Evolutionary conservation across 352 stramenopile species (phyloP).

Genomic region (Elongisporangium prolatum): DNA sequence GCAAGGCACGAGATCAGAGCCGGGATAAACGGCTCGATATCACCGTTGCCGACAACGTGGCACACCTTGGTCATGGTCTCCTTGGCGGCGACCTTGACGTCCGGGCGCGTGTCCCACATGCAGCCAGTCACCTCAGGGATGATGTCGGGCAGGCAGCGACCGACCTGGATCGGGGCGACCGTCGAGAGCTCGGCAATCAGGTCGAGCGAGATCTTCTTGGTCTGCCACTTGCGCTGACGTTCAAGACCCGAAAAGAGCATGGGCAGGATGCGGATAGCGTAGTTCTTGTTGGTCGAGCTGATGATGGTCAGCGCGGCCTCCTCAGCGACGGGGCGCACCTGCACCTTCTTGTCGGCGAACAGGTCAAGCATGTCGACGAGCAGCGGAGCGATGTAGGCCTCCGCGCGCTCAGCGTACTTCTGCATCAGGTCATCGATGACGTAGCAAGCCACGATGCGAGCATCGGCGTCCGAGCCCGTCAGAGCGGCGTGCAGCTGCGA

Average conservation of each 20-base stretch:
- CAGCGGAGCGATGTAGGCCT: slow-evolving; percentile 73
- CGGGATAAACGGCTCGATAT: slow-evolving; percentile 99
- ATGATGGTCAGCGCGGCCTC: slow-evolving; percentile 81
- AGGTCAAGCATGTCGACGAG: slow-evolving; percentile 69
- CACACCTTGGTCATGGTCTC: slow-evolving; percentile 94
- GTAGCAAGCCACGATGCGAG: slow-evolving; percentile 67
- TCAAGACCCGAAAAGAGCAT: slow-evolving; percentile 89
- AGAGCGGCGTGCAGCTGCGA: slow-evolving; percentile 63
- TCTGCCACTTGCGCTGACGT: slow-evolving; percentile 94
- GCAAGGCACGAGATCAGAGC: slow-evolving; percentile 96
- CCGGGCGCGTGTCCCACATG: slow-evolving; percentile 99
- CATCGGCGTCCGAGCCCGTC: slow-evolving; percentile 44
- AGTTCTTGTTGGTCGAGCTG: slow-evolving; percentile 84
- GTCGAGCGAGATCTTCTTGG: slow-evolving; percentile 95
- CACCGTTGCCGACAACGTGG: slow-evolving; percentile 97
- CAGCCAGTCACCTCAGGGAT: slow-evolving; percentile 97
- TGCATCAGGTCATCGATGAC: slow-evolving; percentile 83
- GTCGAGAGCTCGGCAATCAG: slow-evolving; percentile 91
- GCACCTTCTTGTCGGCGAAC: slow-evolving; percentile 82
- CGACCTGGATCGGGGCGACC: slow-evolving; percentile 93
- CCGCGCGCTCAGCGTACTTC: slow-evolving; percentile 77
- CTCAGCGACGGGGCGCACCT: slow-evolving; percentile 57
- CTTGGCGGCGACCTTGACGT: slow-evolving; percentile 95
- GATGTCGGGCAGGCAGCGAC: slow-evolving; percentile 94
- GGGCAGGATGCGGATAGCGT: slow-evolving; percentile 81